Conservation (phyloP, 2,329 filamentous ascomycete genomes). For the Claviceps sorghi region DNA sequence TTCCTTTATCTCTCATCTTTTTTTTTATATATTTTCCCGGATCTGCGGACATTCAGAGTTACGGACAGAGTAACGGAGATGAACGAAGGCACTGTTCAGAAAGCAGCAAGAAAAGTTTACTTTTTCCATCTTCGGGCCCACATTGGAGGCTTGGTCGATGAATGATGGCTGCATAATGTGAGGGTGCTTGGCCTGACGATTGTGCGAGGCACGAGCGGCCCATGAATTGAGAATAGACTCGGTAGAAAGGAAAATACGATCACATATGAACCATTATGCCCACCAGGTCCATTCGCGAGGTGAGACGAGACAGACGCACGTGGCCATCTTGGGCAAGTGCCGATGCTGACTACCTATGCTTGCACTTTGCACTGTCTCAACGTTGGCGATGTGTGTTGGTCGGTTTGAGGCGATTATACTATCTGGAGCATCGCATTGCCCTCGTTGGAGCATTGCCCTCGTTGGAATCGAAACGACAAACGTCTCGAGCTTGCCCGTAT, state of each 20-base stretch:
- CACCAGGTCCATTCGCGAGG: too few species aligned
- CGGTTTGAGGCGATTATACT: too few species aligned
- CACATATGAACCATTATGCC: neutral
- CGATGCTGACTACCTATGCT: too few species aligned
- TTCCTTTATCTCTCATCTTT: constrained; percentile 8
- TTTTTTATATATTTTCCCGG: constrained; percentile 8
- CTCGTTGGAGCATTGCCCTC: too few species aligned
- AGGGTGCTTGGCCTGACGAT: constrained; percentile 7
- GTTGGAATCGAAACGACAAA: too few species aligned
- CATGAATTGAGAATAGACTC: constrained; percentile 22
- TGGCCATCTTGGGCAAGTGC: too few species aligned
- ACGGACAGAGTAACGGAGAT: constrained; percentile 10
- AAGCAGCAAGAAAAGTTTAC: constrained; percentile 5
- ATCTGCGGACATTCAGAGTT: constrained; percentile 18
- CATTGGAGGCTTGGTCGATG: constrained; percentile 13
- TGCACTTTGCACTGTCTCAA: too few species aligned
- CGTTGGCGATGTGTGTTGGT: too few species aligned
- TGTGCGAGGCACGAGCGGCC: constrained; percentile 11
- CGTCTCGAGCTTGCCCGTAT: too few species aligned
- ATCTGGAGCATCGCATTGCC: too few species aligned
- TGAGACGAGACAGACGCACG: too few species aligned
- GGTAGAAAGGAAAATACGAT: constrained; percentile 22
- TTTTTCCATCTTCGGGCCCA: constrained; percentile 14
- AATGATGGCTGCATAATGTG: constrained; percentile 12
- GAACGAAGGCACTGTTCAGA: constrained; percentile 16